phyloP scores from a whole-genome alignment of 2,329 filamentous ascomycete species.

The Sclerotinia spermophila region DNA sequence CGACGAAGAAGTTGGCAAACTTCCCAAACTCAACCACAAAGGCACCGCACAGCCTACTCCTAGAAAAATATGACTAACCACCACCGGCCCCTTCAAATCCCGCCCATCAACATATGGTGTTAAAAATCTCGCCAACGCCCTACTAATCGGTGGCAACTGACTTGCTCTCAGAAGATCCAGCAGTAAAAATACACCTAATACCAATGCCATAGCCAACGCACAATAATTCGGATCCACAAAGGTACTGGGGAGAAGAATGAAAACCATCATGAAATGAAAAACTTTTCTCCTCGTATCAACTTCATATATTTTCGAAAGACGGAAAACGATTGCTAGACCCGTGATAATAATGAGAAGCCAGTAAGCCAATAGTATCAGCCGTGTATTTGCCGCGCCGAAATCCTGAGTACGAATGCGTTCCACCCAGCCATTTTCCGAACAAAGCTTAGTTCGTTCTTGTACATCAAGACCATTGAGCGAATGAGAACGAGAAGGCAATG shows the following conservation, averaged over 20 bases:
- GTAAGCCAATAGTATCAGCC: constrained; percentile 73
- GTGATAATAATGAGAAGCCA: constrained; percentile 65
- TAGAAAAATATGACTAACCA: constrained; percentile 93
- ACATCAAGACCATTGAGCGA: constrained; percentile 14
- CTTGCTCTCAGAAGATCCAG: constrained; percentile 87
- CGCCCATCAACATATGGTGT: constrained; percentile 92
- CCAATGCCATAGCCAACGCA: constrained; percentile 72
- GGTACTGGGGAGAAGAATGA: constrained; percentile 84
- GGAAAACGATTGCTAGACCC: constrained; percentile 72
- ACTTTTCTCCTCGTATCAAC: constrained; percentile 96
- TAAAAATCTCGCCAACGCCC: constrained; percentile 80
- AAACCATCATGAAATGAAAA: constrained; percentile 98
- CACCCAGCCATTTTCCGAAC: constrained; percentile 55
- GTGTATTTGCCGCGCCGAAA: constrained; percentile 74
- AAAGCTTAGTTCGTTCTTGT: constrained; percentile 36
- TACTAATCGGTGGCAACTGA: constrained; percentile 84
- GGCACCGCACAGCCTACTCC: constrained; percentile 93
- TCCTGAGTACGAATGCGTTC: constrained; percentile 60
- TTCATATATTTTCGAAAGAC: constrained; percentile 72
- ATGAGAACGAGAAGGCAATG: constrained; percentile 52
- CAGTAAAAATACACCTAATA: constrained; percentile 80
- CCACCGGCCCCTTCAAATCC: constrained; percentile 88
- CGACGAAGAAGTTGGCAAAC: constrained; percentile 51
- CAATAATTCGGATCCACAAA: constrained; percentile 84
- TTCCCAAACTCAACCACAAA: constrained; percentile 81